phyloP scores from a whole-genome alignment of 2,329 filamentous ascomycete species.

The Epichloe festucae region DNA sequence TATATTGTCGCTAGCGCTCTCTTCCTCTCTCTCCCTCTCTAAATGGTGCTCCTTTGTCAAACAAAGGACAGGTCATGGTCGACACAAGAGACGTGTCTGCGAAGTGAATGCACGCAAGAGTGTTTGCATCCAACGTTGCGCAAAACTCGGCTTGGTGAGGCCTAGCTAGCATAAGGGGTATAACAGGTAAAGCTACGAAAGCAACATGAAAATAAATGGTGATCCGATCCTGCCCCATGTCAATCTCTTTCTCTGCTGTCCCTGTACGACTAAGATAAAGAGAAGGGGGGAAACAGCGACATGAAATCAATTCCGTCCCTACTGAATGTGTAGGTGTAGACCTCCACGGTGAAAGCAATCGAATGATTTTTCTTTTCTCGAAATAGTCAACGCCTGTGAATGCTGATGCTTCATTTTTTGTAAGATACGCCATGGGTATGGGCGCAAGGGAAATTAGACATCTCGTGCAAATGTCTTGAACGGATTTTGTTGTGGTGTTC shows the following conservation, averaged over 20 bases:
- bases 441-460: background rate
- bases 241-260: background rate
- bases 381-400: slow-evolving; percentile 5
- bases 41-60: background rate
- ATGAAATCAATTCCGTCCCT: background rate
- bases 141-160: background rate
- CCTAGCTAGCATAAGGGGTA: background rate
- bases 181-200: background rate
- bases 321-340: background rate
- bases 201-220: background rate
- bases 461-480: background rate
- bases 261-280: background rate
- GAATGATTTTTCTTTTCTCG: background rate
- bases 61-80: background rate
- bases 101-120: background rate
- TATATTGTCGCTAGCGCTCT: background rate
- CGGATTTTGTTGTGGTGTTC: background rate
- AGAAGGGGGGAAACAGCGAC: background rate
- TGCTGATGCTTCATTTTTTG: background rate
- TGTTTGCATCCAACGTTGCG: background rate
- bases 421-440: background rate
- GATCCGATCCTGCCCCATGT: background rate
- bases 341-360: background rate
- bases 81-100: slow-evolving; percentile 1
- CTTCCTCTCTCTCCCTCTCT: background rate